Percentiles rank a stretch among this genome's conserved stretches.
Conservation (phyloP, 176 grass and related monocot species). For the Aegilops bicornis region DNA sequence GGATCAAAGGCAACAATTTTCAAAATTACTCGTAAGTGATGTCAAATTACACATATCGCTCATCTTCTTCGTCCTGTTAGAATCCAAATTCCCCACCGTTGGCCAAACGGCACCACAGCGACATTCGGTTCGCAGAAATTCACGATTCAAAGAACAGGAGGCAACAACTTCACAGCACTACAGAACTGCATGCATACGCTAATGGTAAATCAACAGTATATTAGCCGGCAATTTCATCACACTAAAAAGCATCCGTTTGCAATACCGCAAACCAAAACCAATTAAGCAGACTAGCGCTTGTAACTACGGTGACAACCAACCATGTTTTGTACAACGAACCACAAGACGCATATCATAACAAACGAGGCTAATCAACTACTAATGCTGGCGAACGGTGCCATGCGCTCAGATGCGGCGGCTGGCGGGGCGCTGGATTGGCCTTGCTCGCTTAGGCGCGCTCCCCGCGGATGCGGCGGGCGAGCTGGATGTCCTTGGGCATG, state of each 20-base stretch:
- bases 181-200: no score
- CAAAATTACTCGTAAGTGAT: no score
- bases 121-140: no score
- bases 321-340: not conserved
- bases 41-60: no score
- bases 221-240: not conserved
- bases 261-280: not conserved
- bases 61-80: no score
- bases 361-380: not conserved
- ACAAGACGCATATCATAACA: not conserved
- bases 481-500: slow-evolving; percentile 85
- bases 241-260: not conserved
- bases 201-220: not conserved
- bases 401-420: no score
- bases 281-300: not conserved
- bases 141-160: no score
- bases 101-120: no score
- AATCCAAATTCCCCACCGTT: no score
- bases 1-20: no score
- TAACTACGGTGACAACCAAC: not conserved
- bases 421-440: not conserved
- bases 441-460: slow-evolving; percentile 13
- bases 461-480: slow-evolving; percentile 60
- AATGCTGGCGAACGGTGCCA: not conserved
- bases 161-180: no score